These are phyloP conservation scores for Plasmodium inui DNA, from an alignment of 169 alveolate genomes.

Conservation along the genomic window DNA sequence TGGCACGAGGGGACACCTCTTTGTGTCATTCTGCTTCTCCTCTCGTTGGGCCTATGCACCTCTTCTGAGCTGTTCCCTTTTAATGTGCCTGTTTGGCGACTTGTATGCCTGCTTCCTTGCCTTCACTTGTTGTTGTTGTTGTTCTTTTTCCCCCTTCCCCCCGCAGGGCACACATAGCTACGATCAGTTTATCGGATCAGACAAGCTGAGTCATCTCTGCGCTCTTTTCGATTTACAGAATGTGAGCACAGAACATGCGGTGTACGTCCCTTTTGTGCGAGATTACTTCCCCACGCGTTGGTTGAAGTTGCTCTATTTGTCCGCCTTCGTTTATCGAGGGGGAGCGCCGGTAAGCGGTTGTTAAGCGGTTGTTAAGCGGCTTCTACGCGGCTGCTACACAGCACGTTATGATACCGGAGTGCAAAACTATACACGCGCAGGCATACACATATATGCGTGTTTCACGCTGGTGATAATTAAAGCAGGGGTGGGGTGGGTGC, in stretches of 20 bases:
- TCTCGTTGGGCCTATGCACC: neutral
- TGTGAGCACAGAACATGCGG: conserved; percentile 23
- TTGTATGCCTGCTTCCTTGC: neutral
- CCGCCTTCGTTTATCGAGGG: conserved; percentile 31
- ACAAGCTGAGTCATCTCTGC: conserved; percentile 8
- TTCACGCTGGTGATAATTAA: neutral
- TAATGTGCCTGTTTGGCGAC: neutral
- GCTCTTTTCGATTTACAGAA: neutral
- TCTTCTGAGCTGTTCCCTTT: neutral
- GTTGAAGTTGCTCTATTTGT: conserved; percentile 12
- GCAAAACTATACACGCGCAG: neutral
- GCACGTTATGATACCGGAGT: neutral
- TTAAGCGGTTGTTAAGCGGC: neutral
- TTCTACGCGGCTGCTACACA: no score
- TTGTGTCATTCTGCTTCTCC: neutral
- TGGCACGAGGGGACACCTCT: neutral
- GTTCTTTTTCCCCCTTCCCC: neutral
- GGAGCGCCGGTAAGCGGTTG: neutral
- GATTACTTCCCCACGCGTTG: conserved; percentile 17
- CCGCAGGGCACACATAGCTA: conserved; percentile 49
- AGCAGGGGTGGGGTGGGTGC: neutral
- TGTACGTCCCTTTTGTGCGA: conserved; percentile 32
- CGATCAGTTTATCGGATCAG: conserved; percentile 12
- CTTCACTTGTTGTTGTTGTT: neutral
- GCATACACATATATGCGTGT: neutral